phyloP scores from a whole-genome alignment of 768 basidiomycete genomes.

The Pulveroboletus sp. region DNA sequence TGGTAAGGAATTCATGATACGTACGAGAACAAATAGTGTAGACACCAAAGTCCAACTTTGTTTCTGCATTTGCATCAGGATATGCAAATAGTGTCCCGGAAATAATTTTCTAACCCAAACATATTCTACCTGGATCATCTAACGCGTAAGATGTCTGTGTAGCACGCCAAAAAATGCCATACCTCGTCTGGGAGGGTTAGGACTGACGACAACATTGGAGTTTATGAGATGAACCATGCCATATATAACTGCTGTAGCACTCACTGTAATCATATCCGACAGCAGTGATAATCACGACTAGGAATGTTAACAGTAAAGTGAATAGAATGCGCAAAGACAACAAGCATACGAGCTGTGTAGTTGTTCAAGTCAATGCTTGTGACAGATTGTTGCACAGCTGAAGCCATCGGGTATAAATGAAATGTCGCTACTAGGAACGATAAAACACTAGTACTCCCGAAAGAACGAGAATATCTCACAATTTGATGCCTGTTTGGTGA shows the following conservation, averaged over 20 bases:
- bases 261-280: constrained; percentile 2
- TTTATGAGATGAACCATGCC: background rate
- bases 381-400: too few species aligned
- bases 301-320: too few species aligned
- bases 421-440: too few species aligned
- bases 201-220: background rate
- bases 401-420: too few species aligned
- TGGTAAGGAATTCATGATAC: background rate
- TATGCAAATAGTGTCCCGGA: background rate
- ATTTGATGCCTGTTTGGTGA: too few species aligned
- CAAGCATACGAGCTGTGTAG: too few species aligned
- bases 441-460: too few species aligned
- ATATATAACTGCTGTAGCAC: too few species aligned
- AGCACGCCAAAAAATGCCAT: background rate
- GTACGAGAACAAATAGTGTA: background rate
- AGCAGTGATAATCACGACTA: background rate
- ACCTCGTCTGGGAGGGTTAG: constrained; percentile 1
- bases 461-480: too few species aligned
- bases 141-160: background rate
- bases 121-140: background rate
- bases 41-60: background rate
- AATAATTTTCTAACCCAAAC: background rate
- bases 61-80: background rate
- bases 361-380: too few species aligned
- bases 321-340: too few species aligned